Conservation (phyloP, 148 eudicot species). For the Dianthus caryophyllus region DNA sequence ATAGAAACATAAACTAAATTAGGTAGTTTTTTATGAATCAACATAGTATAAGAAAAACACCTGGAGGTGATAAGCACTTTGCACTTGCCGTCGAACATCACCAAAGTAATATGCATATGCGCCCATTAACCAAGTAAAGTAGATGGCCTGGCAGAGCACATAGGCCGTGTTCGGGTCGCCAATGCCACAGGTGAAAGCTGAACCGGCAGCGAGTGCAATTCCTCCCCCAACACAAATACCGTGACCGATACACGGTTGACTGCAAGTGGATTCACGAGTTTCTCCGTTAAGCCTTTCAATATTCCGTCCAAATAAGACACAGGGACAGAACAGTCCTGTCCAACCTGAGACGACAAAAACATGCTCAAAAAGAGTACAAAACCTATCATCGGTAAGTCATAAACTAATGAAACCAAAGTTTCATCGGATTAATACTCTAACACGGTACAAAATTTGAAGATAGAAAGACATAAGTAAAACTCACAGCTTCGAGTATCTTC, state of each 20-base stretch:
- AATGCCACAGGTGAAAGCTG: slow-evolving; percentile 68
- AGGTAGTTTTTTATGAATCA: background rate
- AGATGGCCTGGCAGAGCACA: slow-evolving; percentile 68
- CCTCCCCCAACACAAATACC: slow-evolving; percentile 86
- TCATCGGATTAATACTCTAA: too few relatives aligned
- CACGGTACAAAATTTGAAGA: too few relatives aligned
- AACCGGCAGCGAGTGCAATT: slow-evolving; percentile 66
- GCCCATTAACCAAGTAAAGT: slow-evolving; percentile 94
- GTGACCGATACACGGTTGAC: slow-evolving; percentile 71
- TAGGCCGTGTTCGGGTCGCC: slow-evolving; percentile 80
- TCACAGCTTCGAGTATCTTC: too few relatives aligned
- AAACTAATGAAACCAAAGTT: too few relatives aligned
- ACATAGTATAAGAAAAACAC: slow-evolving; percentile 25
- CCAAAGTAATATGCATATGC: slow-evolving; percentile 90
- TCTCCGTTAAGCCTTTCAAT: slow-evolving; percentile 74
- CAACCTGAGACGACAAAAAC: slow-evolving; percentile 44
- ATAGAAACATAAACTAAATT: background rate
- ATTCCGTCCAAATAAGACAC: slow-evolving; percentile 89
- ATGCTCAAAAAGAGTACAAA: too few relatives aligned
- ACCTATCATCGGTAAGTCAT: too few relatives aligned
- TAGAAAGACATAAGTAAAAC: too few relatives aligned
- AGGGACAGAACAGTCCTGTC: slow-evolving; percentile 88
- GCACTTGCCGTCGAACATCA: slow-evolving; percentile 58
- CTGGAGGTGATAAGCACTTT: slow-evolving; percentile 87
- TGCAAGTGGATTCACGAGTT: slow-evolving; percentile 43